These are phyloP conservation scores for Diphasiastrum complanatum DNA, from an alignment of 83 land plant species.

Conservation along the genomic window DNA sequence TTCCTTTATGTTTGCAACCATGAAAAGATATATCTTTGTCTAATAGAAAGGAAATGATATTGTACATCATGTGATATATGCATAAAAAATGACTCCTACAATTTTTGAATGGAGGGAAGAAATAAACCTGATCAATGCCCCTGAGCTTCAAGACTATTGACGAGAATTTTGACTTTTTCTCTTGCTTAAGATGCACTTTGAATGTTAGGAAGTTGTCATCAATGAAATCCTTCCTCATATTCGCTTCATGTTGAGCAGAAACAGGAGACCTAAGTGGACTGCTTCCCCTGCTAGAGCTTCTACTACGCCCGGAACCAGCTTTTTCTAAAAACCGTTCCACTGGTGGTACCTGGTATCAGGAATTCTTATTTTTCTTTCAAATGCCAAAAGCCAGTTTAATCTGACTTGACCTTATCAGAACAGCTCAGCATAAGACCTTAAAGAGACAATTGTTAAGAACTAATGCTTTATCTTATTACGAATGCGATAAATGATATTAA, in stretches of 20 bases:
- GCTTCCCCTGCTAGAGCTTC: conserved; percentile 78
- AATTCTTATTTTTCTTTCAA: background rate
- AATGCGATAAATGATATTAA: too few relatives aligned
- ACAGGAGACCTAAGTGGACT: conserved; percentile 89
- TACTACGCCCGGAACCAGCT: conserved; percentile 51
- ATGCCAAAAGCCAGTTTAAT: too few relatives aligned
- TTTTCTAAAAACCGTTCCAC: conserved; percentile 85
- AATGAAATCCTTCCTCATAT: conserved; percentile 25
- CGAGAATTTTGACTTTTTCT: conserved; percentile 85
- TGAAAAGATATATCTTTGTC: too few relatives aligned
- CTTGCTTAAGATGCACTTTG: conserved; percentile 70
- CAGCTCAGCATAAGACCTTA: too few relatives aligned
- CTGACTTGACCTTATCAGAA: too few relatives aligned
- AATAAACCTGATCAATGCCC: conserved; percentile 76
- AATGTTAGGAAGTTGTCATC: conserved; percentile 63
- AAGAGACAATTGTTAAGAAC: too few relatives aligned
- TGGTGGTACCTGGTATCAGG: conserved; percentile 62
- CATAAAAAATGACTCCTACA: too few relatives aligned
- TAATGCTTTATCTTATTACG: too few relatives aligned
- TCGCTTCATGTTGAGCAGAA: conserved; percentile 31
- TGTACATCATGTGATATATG: too few relatives aligned
- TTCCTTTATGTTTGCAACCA: too few relatives aligned
- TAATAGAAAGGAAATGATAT: too few relatives aligned
- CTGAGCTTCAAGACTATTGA: conserved; percentile 82
- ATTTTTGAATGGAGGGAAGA: background rate